Conservation (phyloP, 345 rosid species). For the Arabidopsis arenosa region DNA sequence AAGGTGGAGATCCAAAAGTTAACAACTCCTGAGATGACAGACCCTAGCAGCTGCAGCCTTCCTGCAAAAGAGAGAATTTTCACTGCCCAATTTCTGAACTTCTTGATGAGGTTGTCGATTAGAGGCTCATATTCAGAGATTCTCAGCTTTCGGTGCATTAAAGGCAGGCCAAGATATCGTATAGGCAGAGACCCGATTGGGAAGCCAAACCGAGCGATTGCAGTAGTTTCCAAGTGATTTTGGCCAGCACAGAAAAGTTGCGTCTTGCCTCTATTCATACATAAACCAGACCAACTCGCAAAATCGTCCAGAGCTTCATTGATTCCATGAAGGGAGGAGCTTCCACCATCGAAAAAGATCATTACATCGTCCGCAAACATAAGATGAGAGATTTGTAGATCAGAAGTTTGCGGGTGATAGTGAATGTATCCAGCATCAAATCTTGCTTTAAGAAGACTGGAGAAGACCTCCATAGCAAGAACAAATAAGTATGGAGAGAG, state of each 20-base stretch:
- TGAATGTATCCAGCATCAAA: rapidly evolving
- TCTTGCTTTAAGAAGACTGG: rapidly evolving
- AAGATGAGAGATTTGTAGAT: not conserved
- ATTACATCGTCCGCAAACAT: not conserved
- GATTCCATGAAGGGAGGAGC: not conserved
- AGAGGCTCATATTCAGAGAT: not conserved
- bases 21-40: too few species aligned
- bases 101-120: not conserved
- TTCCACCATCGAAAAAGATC: not conserved
- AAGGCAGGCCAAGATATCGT: not conserved
- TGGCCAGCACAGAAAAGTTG: not conserved
- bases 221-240: too few species aligned
- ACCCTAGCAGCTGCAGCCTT: too few species aligned
- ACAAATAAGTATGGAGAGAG: not conserved
- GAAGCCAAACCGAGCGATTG: not conserved
- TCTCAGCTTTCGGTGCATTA: not conserved
- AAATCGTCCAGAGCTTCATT: not conserved
- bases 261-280: not conserved
- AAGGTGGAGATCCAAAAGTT: too few species aligned
- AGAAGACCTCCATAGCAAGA: not conserved
- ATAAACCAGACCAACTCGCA: not conserved
- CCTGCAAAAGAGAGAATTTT: too few species aligned
- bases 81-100: too few species aligned
- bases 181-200: not conserved
- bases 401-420: not conserved